These are phyloP conservation scores for Pseudogymnoascus sp. DNA, from an alignment of 2,329 filamentous ascomycete genomes.

Conservation along the genomic window DNA sequence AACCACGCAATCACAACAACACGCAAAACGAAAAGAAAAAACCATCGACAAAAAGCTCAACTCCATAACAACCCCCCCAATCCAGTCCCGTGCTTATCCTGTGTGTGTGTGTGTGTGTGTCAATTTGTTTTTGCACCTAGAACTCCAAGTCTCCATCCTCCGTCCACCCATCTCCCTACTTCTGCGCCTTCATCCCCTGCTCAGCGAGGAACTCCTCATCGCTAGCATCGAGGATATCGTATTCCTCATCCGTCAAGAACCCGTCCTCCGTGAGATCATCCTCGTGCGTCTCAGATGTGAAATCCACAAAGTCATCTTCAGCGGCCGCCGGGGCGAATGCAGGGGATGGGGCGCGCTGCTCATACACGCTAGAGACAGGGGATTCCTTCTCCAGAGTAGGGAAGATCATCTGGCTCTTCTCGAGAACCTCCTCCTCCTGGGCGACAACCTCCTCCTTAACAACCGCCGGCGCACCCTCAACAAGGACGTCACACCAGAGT, in stretches of 20 bases:
- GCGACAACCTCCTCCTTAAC: conserved; percentile 29
- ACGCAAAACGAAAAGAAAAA: neutral
- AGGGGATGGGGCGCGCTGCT: conserved; percentile 37
- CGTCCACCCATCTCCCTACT: neutral
- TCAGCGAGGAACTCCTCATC: conserved; percentile 73
- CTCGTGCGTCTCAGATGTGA: conserved; percentile 46
- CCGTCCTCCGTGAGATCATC: conserved; percentile 58
- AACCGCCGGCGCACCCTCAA: conserved; percentile 38
- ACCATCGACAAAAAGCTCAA: neutral
- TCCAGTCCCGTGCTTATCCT: neutral
- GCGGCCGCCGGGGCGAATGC: conserved; percentile 37
- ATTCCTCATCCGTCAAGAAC: conserved; percentile 95
- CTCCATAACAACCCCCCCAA: neutral
- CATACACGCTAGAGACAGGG: conserved; percentile 70
- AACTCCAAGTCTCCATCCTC: neutral
- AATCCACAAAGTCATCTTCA: conserved; percentile 44
- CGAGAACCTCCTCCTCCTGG: conserved; percentile 22
- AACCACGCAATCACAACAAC: neutral
- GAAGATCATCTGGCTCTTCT: conserved; percentile 79
- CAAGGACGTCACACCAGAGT: conserved; percentile 87
- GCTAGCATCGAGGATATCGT: conserved; percentile 91
- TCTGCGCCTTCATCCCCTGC: conserved; percentile 28
- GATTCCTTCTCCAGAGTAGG: conserved; percentile 94
- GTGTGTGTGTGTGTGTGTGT: neutral
- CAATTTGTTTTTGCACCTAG: conserved; percentile 7